These are phyloP conservation scores for Colletotrichum tofieldiae DNA, from an alignment of 2,329 filamentous ascomycete species.

Conservation along the genomic window DNA sequence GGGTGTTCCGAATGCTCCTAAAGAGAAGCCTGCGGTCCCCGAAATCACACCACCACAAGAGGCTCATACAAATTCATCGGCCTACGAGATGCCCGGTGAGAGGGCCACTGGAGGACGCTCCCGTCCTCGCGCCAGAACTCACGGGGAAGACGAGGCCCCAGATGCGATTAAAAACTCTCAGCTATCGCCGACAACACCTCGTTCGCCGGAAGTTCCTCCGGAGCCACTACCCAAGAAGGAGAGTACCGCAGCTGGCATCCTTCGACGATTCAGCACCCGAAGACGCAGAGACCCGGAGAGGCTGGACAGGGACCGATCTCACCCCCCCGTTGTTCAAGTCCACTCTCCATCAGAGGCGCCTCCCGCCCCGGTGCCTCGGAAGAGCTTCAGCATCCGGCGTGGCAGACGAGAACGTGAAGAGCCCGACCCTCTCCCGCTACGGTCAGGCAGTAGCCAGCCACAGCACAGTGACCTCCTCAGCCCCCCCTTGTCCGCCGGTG, in stretches of 20 bases:
- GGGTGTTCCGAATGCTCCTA: conserved; percentile 60
- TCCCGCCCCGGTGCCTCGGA: conserved; percentile 73
- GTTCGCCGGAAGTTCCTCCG: conserved; percentile 68
- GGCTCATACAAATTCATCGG: conserved; percentile 87
- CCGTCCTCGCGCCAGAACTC: conserved; percentile 88
- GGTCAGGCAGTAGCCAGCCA: conserved; percentile 75
- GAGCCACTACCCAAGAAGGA: conserved; percentile 84
- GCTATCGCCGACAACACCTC: conserved; percentile 63
- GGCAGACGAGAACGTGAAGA: conserved; percentile 70
- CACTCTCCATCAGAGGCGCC: conserved; percentile 80
- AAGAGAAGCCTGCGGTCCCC: conserved; percentile 69
- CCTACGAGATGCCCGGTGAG: conserved; percentile 92
- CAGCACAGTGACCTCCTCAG: conserved; percentile 86
- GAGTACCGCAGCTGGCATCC: conserved; percentile 85
- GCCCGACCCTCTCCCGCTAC: conserved; percentile 61
- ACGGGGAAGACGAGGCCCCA: conserved; percentile 92
- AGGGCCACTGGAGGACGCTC: conserved; percentile 87
- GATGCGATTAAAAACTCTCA: conserved; percentile 80
- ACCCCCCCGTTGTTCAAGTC: conserved; percentile 83
- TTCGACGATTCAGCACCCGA: conserved; percentile 93
- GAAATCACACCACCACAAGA: conserved; percentile 87
- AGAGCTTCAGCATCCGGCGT: conserved; percentile 88
- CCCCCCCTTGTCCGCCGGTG: conserved; percentile 77
- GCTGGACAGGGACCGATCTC: conserved; percentile 75
- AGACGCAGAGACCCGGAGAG: conserved; percentile 78